These are phyloP conservation scores for Rhodomyrtus psidioides DNA, from an alignment of 441 rosid genomes.

Conservation along the genomic window DNA sequence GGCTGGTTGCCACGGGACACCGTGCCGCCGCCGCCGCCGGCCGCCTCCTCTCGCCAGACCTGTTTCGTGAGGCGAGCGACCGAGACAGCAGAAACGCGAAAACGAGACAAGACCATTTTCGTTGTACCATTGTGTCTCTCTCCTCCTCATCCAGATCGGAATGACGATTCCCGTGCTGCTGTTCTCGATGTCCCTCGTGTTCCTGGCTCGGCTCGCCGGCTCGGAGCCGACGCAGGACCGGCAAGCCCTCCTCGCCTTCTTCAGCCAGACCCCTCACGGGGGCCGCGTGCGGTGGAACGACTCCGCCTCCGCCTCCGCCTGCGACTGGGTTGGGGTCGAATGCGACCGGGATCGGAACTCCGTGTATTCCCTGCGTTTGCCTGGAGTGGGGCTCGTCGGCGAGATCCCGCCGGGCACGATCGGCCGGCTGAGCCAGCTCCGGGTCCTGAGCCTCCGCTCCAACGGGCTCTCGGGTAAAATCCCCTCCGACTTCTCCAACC, in stretches of 20 bases:
- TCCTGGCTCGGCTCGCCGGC: neutral
- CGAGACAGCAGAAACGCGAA: neutral
- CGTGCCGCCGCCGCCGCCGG: neutral
- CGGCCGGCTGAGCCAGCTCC: neutral
- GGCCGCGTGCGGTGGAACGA: slow-evolving; percentile 6
- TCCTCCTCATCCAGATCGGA: neutral
- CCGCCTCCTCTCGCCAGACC: neutral
- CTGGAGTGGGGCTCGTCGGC: neutral
- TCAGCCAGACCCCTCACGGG: neutral
- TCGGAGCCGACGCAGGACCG: slow-evolving; percentile 7
- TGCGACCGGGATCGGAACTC: neutral
- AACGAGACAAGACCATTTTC: neutral
- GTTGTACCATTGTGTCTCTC: neutral
- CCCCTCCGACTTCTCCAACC: neutral
- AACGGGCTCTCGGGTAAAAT: neutral
- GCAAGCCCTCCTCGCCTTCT: slow-evolving; percentile 7
- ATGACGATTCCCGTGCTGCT: neutral
- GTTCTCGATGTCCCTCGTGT: neutral
- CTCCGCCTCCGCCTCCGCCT: slow-evolving; percentile 4
- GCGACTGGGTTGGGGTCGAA: slow-evolving; percentile 3
- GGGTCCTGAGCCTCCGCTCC: slow-evolving; percentile 4
- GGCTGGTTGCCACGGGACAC: neutral
- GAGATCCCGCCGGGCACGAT: neutral
- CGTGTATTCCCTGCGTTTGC: slow-evolving; percentile 2
- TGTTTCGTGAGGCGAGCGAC: neutral